Base-by-base conservation (phyloP, 768 basidiomycete genomes). In the Lepiota subincarnata region DNA sequence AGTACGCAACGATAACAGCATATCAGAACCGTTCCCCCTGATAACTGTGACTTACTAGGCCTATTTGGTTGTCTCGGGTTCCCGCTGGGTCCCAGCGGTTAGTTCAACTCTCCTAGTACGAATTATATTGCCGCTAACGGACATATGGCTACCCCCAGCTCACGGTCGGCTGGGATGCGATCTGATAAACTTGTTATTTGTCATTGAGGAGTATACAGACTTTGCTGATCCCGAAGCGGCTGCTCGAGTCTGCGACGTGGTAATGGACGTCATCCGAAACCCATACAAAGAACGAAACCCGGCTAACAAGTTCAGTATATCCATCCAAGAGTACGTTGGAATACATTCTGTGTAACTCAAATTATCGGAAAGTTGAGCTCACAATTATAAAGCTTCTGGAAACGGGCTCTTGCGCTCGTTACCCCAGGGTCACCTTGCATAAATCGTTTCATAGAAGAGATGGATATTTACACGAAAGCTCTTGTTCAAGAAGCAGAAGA, bases 171-270 rank as follows among this genome's bases (percentile, higher is more conserved):
- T 50, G 16, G 63, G 58, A 7, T 62, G 63, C 37, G 64, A 64
- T 50, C 37, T 62, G 8, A 55, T 61, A 50, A 62, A 63, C 19
- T 19, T 59, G 11, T 60, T 53, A 39, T 66, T 64, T 43, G 56
- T 62, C 28, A 40, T 57, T 26, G 60, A 62, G 18, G 62, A 63
- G 34, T 61, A 60, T 18, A 60, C 59, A 14, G 64, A 62, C 43
- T 51, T 53, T 4, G 31, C 48, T 20, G 38, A 43, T 34, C 34
- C 39, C 6, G 47, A 53, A 18, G 48, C 40, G 1, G 59, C 60
- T 7, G 34, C 43, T 10, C 42, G 48, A 14, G 51, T 60, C 43
- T 47, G 46, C 8, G 47, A 57, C 20, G 58, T 58, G n/a, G 58
- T 60, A 10, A 57, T 60, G 41, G 62, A 62, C 26, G 59, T 54